These are phyloP conservation scores for Diaporthe ilicicola DNA, from an alignment of 2,329 filamentous ascomycete species.

Conservation along the genomic window DNA sequence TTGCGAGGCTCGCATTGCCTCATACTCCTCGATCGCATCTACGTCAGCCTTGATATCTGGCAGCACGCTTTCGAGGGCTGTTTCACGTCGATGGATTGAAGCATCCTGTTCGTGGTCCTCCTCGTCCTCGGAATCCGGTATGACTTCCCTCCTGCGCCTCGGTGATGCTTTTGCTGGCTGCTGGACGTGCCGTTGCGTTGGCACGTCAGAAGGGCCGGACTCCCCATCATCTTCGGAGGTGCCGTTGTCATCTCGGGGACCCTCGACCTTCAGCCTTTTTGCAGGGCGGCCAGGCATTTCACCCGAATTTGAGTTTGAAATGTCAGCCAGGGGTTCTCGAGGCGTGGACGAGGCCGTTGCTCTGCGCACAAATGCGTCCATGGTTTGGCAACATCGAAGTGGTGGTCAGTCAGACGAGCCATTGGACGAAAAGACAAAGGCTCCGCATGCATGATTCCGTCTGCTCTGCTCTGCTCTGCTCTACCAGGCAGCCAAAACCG, in stretches of 20 bases:
- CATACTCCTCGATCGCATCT: slow-evolving; percentile 82
- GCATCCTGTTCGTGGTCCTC: slow-evolving; percentile 34
- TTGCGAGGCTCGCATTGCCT: slow-evolving; percentile 70
- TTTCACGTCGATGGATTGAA: slow-evolving; percentile 46
- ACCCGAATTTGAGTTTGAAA: slow-evolving; percentile 29
- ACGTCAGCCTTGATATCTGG: slow-evolving; percentile 73
- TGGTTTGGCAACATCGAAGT: slow-evolving; percentile 22
- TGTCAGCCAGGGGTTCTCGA: slow-evolving; percentile 33
- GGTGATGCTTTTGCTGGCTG: not conserved
- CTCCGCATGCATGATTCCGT: not conserved
- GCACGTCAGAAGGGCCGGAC: slow-evolving; percentile 30
- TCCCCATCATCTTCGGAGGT: slow-evolving; percentile 46
- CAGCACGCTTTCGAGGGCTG: slow-evolving; percentile 76
- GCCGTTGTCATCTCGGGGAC: slow-evolving; percentile 36
- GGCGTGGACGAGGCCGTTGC: slow-evolving; percentile 29
- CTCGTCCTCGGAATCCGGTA: slow-evolving; percentile 37
- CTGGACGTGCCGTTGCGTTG: slow-evolving; percentile 15
- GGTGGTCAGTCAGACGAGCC: not conserved
- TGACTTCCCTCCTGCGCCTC: slow-evolving; percentile 19
- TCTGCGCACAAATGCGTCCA: slow-evolving; percentile 42
- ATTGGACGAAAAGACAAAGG: no score
- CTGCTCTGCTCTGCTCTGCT: not conserved
- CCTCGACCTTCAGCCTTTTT: slow-evolving; percentile 47
- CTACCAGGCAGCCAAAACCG: not conserved
- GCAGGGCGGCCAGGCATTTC: slow-evolving; percentile 40